Base-by-base conservation (phyloP, 495 filamentous ascomycete species). In the Neurospora sp. region DNA sequence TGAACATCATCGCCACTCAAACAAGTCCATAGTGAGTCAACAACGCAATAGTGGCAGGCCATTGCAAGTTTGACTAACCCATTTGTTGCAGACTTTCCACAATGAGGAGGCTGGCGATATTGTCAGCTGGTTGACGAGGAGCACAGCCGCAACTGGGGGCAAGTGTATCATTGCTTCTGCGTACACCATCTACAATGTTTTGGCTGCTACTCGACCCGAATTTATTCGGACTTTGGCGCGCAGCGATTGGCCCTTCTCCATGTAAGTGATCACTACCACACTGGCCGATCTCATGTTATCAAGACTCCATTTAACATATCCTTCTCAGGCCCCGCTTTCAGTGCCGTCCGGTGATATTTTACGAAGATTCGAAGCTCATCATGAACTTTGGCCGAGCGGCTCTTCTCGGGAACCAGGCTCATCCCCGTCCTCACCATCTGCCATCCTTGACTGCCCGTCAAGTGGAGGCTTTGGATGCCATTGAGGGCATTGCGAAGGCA, bases 101-200 rank as follows among this genome's bases (percentile, higher is more conserved):
- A 94, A 90, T 19, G 92, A 94, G 79, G 85, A 87, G 71, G 86
- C 89, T 1, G 84, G 85, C 40, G 92, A 94, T 77, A 86, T 94
- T 37, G 81, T 94, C 39, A 88, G 90, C 39, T 86, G 92, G 74
- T 84, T 92, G 69, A 86, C 86, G 4, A 85, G 88, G 37, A 84
- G 82, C 76, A 85, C 84, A 42, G 88, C 90, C 34, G 81, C 84
- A 24, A 75, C 83, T 19, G 90, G 90, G 70, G 90, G 89, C 74
- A 86, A 86, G 71, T 89, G 87, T 74, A 85, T 87, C 76, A 83
- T 91, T 70, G 84, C 90, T n/a, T 89, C 88, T 13, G 83, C 84
- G 11, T 87, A 87, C 78, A 85, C 84, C 4, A 80, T 91, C 70
- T 92, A 92, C 82, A 92, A 92, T 74, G 84, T 89, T 69, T 81